phyloP scores from a whole-genome alignment of 345 rosid genomes.

The Camelina neglecta region DNA sequence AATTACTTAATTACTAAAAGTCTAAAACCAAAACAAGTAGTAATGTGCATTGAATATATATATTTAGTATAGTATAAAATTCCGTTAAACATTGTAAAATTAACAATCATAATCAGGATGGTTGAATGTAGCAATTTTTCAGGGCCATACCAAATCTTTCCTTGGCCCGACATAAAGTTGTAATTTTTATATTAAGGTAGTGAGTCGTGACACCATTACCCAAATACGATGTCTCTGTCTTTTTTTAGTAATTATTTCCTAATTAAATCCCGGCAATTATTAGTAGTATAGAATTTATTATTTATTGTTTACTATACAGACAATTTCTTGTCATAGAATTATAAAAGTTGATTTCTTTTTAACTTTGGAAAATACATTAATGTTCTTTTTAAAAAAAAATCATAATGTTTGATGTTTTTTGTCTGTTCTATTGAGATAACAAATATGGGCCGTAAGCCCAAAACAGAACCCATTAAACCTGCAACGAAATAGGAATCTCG shows the following conservation, averaged over 20 bases:
- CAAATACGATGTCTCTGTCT: background rate
- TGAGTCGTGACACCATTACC: conserved; percentile 29
- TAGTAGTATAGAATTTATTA: too few relatives aligned
- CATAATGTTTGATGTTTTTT: too few relatives aligned
- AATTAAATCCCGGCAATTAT: background rate
- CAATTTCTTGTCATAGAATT: too few relatives aligned
- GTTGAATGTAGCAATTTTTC: conserved; percentile 33
- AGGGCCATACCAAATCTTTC: conserved; percentile 35
- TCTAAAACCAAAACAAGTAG: background rate
- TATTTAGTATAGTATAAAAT: background rate
- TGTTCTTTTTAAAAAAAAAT: too few relatives aligned
- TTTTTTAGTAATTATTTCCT: background rate
- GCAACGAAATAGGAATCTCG: background rate
- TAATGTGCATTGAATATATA: background rate
- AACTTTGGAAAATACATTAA: too few relatives aligned
- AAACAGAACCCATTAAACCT: background rate
- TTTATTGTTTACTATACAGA: too few relatives aligned
- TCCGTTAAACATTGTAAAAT: background rate
- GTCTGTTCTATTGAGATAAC: background rate
- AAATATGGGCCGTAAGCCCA: conserved; percentile 27
- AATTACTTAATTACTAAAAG: background rate
- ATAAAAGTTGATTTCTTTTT: too few relatives aligned
- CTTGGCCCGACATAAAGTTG: conserved; percentile 20
- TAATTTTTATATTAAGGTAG: conserved; percentile 2
- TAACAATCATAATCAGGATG: conserved; percentile 10